Base-by-base conservation (phyloP, 495 filamentous ascomycete species). In the Elaphomyces granulatus region DNA sequence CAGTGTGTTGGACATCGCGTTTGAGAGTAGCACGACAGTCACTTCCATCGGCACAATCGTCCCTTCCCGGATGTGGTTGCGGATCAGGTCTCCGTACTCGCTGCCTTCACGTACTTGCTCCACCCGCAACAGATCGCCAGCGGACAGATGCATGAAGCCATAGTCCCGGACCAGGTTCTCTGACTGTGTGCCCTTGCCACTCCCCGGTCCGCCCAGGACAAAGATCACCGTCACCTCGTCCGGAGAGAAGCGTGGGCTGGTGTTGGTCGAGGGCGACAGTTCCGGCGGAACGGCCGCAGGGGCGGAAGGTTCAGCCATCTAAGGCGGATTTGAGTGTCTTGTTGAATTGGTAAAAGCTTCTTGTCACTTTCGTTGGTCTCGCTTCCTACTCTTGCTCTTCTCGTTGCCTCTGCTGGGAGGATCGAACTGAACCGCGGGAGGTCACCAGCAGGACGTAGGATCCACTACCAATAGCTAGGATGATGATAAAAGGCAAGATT, bases 41-140 rank as follows among this genome's bases (percentile, higher is more conserved):
- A 98, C 86, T 54, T 96, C 88, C 88, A 94, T 94, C 8, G 90
- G 90, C 45, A 98, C 90, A 59, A 98, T 98, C 48, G 75, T 78
- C 44, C 90, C 90, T 54, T 98, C 79, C 28, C 74, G 75, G 69
- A 98, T 98, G 67, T 87, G 85, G 34, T 75, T 66, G 43, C 77
- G 78, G 71, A 98, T 98, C 59, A 96, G 68, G 21, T 79, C 70
- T 52, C 90, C 90, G 60, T 92, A 94, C 55, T 94, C 70, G 47
- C 74, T 80, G 31, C 83, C 86, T 3, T 74, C 67, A 8, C 90
- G 80, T 48, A 85, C 68, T 64, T 98, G 90, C 61, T 98, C 90
- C 34, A 81, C 86, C 34, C 90, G 84, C 23, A 98, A 75, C 15
- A 98, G 71, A 63, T 98, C 90, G 37, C 92, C 90, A 8, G 90